These are phyloP conservation scores for Scenedesmus sp. DNA, from an alignment of 163 green algal species.

Conservation along the genomic window DNA sequence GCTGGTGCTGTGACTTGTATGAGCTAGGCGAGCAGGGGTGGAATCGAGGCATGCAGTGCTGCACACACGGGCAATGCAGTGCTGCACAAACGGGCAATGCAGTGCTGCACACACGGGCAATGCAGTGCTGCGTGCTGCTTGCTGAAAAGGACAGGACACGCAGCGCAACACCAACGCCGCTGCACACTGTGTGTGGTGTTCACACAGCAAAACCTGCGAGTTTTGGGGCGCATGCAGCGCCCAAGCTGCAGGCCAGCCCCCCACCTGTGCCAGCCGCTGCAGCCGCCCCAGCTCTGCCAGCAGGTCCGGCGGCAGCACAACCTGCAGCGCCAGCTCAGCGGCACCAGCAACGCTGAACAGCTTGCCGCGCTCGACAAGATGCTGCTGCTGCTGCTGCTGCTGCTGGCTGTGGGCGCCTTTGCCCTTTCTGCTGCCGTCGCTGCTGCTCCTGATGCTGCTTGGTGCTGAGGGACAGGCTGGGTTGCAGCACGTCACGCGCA, in stretches of 20 bases:
- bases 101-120: too few relatives aligned
- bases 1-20: too few relatives aligned
- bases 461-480: neutral
- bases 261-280: constrained; percentile 46
- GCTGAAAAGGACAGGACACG: too few relatives aligned
- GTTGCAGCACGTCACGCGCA: constrained; percentile 26
- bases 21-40: too few relatives aligned
- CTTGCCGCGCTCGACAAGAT: neutral
- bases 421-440: constrained; percentile 12
- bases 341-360: constrained; percentile 23
- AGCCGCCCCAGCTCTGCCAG: neutral
- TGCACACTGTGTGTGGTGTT: too few relatives aligned
- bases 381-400: neutral
- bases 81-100: too few relatives aligned
- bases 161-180: too few relatives aligned
- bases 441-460: constrained; percentile 8
- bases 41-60: too few relatives aligned
- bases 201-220: too few relatives aligned
- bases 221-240: too few relatives aligned
- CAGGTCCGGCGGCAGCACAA: constrained; percentile 19
- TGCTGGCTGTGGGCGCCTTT: neutral
- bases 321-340: constrained; percentile 20
- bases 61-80: too few relatives aligned
- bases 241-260: neutral
- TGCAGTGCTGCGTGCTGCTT: too few relatives aligned